Percentiles rank a stretch among this genome's conserved stretches.
Evolutionary conservation across 2,329 filamentous ascomycete species (phyloP).

Genomic region (Colletotrichum melonis): DNA sequence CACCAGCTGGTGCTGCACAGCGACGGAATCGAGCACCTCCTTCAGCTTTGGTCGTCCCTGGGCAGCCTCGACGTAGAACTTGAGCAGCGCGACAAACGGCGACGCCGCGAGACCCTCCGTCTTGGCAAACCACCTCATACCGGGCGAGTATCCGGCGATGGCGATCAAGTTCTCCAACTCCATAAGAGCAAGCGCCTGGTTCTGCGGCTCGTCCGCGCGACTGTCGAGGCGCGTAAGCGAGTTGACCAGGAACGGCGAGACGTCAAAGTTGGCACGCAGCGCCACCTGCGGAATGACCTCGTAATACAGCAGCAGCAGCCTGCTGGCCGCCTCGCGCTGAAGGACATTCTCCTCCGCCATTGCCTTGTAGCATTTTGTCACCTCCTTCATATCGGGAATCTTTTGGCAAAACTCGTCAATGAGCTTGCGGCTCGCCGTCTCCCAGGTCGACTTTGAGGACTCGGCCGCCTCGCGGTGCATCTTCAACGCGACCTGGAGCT

Average conservation of each 20-base stretch:
- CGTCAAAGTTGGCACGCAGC: constrained; percentile 87
- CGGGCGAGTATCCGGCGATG: constrained; percentile 83
- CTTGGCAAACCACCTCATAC: constrained; percentile 92
- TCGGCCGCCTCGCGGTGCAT: constrained; percentile 64
- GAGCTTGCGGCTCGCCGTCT: constrained; percentile 74
- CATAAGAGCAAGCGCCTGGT: constrained; percentile 70
- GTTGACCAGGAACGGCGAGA: constrained; percentile 79
- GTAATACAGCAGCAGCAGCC: constrained; percentile 86
- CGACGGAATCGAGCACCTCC: constrained; percentile 68
- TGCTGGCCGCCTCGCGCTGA: constrained; percentile 82
- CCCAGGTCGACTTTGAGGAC: constrained; percentile 67
- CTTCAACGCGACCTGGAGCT: constrained; percentile 73
- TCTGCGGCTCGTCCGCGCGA: constrained; percentile 59
- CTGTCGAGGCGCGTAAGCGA: constrained; percentile 72
- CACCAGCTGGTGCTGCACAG: constrained; percentile 75
- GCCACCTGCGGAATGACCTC: constrained; percentile 83
- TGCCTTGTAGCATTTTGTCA: constrained; percentile 79
- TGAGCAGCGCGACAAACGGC: constrained; percentile 78
- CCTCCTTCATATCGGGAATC: constrained; percentile 84
- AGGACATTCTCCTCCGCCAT: constrained; percentile 76
- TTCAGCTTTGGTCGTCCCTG: constrained; percentile 29
- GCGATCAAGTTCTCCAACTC: constrained; percentile 85
- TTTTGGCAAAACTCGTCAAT: constrained; percentile 80
- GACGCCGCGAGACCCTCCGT: constrained; percentile 72
- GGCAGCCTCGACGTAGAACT: constrained; percentile 45